Evolutionary conservation across 2,329 filamentous ascomycete genomes (phyloP), one percentile per base, ranked within the genome.

Genomic region (Fusarium sp.): DNA sequence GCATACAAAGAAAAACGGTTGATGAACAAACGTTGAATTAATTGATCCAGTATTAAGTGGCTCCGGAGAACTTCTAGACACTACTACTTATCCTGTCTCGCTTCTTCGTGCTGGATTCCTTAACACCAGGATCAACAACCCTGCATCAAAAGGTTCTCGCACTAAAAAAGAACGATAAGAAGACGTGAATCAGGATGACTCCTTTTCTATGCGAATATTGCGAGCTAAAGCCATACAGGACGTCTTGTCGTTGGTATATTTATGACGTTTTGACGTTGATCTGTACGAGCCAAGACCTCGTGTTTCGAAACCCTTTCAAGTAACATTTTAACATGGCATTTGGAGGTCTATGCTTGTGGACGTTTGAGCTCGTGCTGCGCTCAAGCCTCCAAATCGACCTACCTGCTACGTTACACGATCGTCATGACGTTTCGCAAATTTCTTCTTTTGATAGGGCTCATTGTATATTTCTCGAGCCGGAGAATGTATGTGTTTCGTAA

Each of bases 401-500:
- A n/a, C 30, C 8, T n/a, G 36, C 8, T 40, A 51, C 6, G 45
- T 53, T 47, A 7, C 45, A 55, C 20, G 41, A 40, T 45, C 11
- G 26, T 16, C 45, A 28, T 53, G 26, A 52, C 34, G 40, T 58
- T 30, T 47, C 40, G 30, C 10, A 31, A 36, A 11, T 52, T 23
- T 31, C 41, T 31, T 16, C 34, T 46, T n/a, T 38, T 23, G 18
- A 38, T 18, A 38, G 16, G n/a, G 30, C n/a, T 28, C 20, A 55
- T 52, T 55, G 63, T 50, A 36, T 12, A 6, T 4, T 30, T 23
- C 38, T 8, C 7, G 18, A 9, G 16, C 33, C 37, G 16, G n/a
- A 50, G 65, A 69, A 65, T 61, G 20, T 40, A 28, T 16, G 44
- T 50, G 52, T 41, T 46, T 50, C 54, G 62, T 64, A 41, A 62